phyloP scores from a whole-genome alignment of 2,329 filamentous ascomycete species.

The Lasiodiplodia sp. region DNA sequence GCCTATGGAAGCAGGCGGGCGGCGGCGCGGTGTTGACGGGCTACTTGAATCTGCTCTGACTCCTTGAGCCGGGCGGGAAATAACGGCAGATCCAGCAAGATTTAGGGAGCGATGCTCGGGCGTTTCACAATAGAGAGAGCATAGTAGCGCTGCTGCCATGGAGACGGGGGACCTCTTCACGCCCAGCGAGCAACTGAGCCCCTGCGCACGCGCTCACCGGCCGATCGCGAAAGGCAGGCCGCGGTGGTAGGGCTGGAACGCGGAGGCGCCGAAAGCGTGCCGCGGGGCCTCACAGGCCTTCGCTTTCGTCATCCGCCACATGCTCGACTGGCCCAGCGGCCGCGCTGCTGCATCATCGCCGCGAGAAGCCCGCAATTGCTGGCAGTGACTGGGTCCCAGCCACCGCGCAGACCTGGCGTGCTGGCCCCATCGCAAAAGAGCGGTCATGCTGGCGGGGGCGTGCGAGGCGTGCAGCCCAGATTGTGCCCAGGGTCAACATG shows the following conservation, averaged over 20 bases:
- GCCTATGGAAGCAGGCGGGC: slow-evolving; percentile 13
- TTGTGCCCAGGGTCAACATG: slow-evolving; percentile 3
- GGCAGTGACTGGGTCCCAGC: slow-evolving; percentile 14
- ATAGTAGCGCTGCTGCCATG: slow-evolving; percentile 29
- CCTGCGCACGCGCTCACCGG: slow-evolving; percentile 25
- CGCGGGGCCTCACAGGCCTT: not conserved
- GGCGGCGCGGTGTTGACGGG: slow-evolving; percentile 18
- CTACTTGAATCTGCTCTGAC: slow-evolving; percentile 13
- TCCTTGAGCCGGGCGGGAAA: slow-evolving; percentile 26
- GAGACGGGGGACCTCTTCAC: slow-evolving; percentile 26
- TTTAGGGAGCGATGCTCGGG: slow-evolving; percentile 30
- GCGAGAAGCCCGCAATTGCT: slow-evolving; percentile 2
- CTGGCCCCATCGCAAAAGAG: slow-evolving; percentile 13
- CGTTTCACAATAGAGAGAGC: slow-evolving; percentile 28
- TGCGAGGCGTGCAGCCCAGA: slow-evolving; percentile 24
- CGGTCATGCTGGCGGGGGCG: slow-evolving; percentile 27
- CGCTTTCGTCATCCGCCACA: slow-evolving; percentile 15
- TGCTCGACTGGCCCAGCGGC: slow-evolving; percentile 5
- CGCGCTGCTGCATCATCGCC: slow-evolving; percentile 12
- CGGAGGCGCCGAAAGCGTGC: slow-evolving; percentile 15
- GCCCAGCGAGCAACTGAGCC: slow-evolving; percentile 3
- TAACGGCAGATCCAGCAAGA: slow-evolving; percentile 23
- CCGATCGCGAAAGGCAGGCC: slow-evolving; percentile 15
- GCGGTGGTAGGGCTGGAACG: slow-evolving; percentile 29
- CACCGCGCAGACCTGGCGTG: slow-evolving; percentile 2